Evolutionary conservation across 306 rosid species (phyloP).

Genomic region (Rosa rugosa): DNA sequence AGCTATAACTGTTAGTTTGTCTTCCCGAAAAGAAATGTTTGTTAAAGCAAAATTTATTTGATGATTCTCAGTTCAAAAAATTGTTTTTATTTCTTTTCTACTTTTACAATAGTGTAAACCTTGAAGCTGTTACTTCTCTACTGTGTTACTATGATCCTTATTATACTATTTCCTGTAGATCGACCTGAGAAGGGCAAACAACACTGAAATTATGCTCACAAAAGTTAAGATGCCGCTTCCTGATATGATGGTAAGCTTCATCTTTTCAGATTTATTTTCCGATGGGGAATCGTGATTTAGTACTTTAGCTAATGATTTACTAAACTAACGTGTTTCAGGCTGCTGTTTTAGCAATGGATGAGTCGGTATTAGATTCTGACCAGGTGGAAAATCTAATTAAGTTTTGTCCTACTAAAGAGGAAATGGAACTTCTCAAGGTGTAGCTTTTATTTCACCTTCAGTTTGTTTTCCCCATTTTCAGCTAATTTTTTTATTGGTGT

Average conservation of each 20-base stretch:
- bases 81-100: background rate
- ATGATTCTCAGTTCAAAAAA: background rate
- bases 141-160: conserved; percentile 16
- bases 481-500: conserved; percentile 22
- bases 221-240: conserved; percentile 99
- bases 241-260: conserved; percentile 90
- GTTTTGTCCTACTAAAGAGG: conserved; percentile 98
- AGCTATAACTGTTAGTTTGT: background rate
- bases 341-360: conserved; percentile 89
- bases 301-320: conserved; percentile 22
- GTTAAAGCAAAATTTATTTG: conserved; percentile 19
- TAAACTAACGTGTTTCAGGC: conserved; percentile 57
- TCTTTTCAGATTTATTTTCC: background rate
- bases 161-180: conserved; percentile 48
- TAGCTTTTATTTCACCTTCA: conserved; percentile 22
- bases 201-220: conserved; percentile 99
- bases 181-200: conserved; percentile 94
- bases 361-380: conserved; percentile 84
- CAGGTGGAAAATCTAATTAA: conserved; percentile 95
- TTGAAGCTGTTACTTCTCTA: conserved; percentile 24
- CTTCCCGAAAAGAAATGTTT: conserved; percentile 2
- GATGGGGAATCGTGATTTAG: conserved; percentile 11
- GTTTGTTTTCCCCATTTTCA: conserved; percentile 20
- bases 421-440: conserved; percentile 98
- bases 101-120: background rate